Base-by-base conservation (phyloP, 345 rosid genomes). In the Ceriops decandra region DNA sequence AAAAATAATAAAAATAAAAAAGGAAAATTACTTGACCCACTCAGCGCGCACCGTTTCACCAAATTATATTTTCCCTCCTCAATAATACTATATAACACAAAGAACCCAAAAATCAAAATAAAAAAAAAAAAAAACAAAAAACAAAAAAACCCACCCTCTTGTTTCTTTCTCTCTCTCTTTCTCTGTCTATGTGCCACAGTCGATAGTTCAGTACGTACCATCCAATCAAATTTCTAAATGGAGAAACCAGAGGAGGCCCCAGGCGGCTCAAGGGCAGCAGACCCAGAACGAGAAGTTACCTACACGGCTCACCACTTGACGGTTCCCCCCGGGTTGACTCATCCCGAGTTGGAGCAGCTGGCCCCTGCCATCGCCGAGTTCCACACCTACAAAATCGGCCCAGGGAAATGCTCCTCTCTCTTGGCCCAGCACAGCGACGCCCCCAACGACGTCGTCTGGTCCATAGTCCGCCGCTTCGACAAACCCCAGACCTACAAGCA, bases 401-500 rank as follows among this genome's bases (percentile, higher is more conserved):
- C 78, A 0, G 82, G 82, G 36, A 79, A 71, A 75, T 93, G 96
- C 82, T 86, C 93, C 28, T 89, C 97, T 21, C 79, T 93, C 8
- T 79, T 90, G 11, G 85, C 85, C 24, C 92, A 91, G 56, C 82
- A 79, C 67, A 73, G 87, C 74, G 69, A 74, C 62, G 88, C 95
- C 54, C 92, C 95, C 0, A 67, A 69, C 49, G 82, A 88, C 65
- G 74, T 74, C 68, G 91, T 91, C 5, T 91, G 95, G 97, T 87
- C 97, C 26, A 66, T 81, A 22, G 82, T 82, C 62, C 83, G 91
- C 3, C 85, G 80, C 7, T 91, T 91, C 83, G 95, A 91, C 72
- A 76, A 57, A 71, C 97, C 95, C 0, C 87, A 89, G 71, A 71
- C 82, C 1, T 91, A 91, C 74, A 91, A 91, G 71, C 95, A 89